Evolutionary conservation across 768 basidiomycete species (phyloP).

Genomic region (Boletus reticulatus): DNA sequence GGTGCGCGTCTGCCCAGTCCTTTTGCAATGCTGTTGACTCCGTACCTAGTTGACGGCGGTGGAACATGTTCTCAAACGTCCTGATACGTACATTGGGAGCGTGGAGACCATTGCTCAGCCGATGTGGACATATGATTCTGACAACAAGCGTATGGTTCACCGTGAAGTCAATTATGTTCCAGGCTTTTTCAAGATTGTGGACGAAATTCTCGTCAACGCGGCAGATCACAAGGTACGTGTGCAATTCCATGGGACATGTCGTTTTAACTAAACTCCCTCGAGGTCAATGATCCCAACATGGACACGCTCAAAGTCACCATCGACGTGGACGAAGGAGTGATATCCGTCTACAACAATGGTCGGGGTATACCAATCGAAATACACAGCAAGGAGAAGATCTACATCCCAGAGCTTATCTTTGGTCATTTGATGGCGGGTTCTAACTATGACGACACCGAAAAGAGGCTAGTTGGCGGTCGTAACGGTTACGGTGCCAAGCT

Average conservation of each 20-base stretch:
- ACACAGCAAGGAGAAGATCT: constrained; percentile 88
- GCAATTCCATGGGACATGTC: not conserved
- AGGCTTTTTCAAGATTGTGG: constrained; percentile 98
- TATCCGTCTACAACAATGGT: constrained; percentile 95
- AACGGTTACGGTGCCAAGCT: constrained; percentile 99
- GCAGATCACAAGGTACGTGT: constrained; percentile 94
- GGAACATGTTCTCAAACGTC: constrained; percentile 90
- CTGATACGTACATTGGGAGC: constrained; percentile 96
- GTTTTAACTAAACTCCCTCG: not conserved
- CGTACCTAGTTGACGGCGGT: constrained; percentile 78
- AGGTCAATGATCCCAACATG: constrained; percentile 95
- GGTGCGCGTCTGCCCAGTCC: constrained; percentile 41
- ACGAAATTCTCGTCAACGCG: constrained; percentile 98
- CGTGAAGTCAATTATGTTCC: constrained; percentile 90
- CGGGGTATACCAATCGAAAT: constrained; percentile 96
- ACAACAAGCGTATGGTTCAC: constrained; percentile 78
- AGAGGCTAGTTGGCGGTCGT: constrained; percentile 96
- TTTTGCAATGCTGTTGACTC: not conserved
- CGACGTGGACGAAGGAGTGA: constrained; percentile 77
- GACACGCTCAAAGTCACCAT: constrained; percentile 87
- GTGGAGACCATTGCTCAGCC: constrained; percentile 81
- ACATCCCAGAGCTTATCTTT: constrained; percentile 97
- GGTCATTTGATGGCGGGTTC: constrained; percentile 92
- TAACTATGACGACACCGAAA: constrained; percentile 98
- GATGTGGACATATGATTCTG: constrained; percentile 94